These are phyloP conservation scores for Hygrophoropsis aurantiaca DNA, from an alignment of 768 basidiomycete genomes.

Conservation along the genomic window DNA sequence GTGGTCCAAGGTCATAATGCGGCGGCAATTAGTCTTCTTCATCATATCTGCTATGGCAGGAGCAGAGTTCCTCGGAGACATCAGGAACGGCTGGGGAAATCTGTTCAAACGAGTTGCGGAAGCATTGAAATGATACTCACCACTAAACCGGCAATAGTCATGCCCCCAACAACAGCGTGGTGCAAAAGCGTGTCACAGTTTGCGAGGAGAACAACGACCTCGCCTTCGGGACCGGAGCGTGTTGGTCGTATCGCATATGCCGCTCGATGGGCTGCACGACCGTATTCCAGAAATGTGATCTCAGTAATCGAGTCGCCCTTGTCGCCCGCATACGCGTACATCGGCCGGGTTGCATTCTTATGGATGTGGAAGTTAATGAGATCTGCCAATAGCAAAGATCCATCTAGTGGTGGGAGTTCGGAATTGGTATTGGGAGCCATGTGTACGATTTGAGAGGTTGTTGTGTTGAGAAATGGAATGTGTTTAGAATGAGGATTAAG, in stretches of 20 bases:
- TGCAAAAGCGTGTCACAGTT: slow-evolving; percentile 28
- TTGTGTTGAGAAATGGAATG: too few relatives aligned
- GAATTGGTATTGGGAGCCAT: too few relatives aligned
- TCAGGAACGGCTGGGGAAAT: not conserved
- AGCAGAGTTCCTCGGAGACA: slow-evolving; percentile 4
- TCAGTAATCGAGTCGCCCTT: slow-evolving; percentile 11
- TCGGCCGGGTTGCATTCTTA: slow-evolving; percentile 11
- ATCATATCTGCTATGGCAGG: slow-evolving; percentile 14
- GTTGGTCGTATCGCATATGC: slow-evolving; percentile 15
- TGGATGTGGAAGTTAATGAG: slow-evolving; percentile 21
- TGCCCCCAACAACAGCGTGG: slow-evolving; percentile 24
- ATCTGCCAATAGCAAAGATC: slow-evolving; percentile 16
- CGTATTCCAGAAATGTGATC: slow-evolving; percentile 23
- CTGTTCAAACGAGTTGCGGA: not conserved
- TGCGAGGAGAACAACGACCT: slow-evolving; percentile 31
- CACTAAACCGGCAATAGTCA: slow-evolving; percentile 24
- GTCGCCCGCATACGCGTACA: slow-evolving; percentile 16
- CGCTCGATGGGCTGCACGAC: slow-evolving; percentile 30
- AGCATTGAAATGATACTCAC: slow-evolving; percentile 2
- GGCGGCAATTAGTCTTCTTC: slow-evolving; percentile 14
- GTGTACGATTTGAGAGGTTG: too few relatives aligned
- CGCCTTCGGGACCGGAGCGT: slow-evolving; percentile 1
- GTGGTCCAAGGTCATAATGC: slow-evolving; percentile 10
- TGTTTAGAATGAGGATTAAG: too few relatives aligned
- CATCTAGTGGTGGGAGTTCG: slow-evolving; percentile 12